Evolutionary conservation across 1,284 basidiomycete genomes (phyloP), one percentile per base, ranked within the genome.

Genomic region (Ganoderma multipileum): DNA sequence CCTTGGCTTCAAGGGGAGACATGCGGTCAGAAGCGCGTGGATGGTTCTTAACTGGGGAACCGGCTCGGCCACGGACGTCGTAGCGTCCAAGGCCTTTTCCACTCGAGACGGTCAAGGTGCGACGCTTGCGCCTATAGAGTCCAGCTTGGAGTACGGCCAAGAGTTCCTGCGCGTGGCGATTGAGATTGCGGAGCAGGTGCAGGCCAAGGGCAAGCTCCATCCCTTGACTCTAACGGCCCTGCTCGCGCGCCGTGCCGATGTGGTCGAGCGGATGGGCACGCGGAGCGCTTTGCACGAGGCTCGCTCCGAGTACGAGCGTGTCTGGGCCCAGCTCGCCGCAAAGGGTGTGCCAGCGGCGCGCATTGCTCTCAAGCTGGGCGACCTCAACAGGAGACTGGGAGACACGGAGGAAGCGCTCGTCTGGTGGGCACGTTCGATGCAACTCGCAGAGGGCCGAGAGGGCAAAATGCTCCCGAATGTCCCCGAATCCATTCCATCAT

Each of bases 1-100:
- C 11, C 83, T 96, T 2, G 91, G 93, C 0, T 85, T 87, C 75
- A 84, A 83, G 76, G 92, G 85, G 20, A 83, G 92, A 33, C 89
- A 92, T 77, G 86, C 87, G 23, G 81, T 94, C 0, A 88, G 94
- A 47, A 86, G 86, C 38, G 92, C 94, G 14, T 95, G 93, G 93
- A 90, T 92, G 79, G 88, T 89, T 5, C 86, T 90, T 73, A 84
- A 92, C 73, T 93, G 91, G 90, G 91, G 90, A 8, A 84, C 86
- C 11, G 89, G 89, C 9, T 81, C 83, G 18, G 77, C 73, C 30
- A 77, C 79, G 12, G 80, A 79, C 60, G 79, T 83, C 41, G 79
- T 85, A 47, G 77, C 78, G 33, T 80, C 85, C 23, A 81, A 81
- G 65, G 77, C 81, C 26, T 77, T 79, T 60, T 78, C 79, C 28